phyloP scores from a whole-genome alignment of 2,329 filamentous ascomycete species.

The Verticillium alfalfae region DNA sequence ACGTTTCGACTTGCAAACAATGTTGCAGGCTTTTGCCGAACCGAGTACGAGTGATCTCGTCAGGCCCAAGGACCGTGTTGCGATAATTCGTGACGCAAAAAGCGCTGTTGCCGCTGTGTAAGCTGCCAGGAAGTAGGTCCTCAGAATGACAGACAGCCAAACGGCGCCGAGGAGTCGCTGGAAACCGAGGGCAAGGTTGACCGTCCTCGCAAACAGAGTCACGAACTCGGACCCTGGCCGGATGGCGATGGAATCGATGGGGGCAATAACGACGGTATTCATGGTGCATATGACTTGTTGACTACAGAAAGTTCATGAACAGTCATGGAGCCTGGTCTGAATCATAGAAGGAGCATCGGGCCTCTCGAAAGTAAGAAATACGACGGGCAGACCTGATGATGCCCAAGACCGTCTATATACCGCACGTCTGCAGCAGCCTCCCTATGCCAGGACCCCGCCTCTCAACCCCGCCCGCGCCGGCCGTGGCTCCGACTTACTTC shows the following conservation, averaged over 20 bases:
- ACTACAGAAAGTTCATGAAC: background rate
- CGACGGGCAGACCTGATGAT: background rate
- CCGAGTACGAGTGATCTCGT: constrained; percentile 13
- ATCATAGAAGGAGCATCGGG: too few relatives aligned
- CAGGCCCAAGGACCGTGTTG: constrained; percentile 19
- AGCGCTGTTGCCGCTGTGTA: constrained; percentile 20
- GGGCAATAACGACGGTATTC: background rate
- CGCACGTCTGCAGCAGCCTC: background rate
- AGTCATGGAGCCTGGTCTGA: background rate
- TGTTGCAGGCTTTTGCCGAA: constrained; percentile 14
- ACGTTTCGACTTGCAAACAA: constrained; percentile 30
- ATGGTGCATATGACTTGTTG: background rate
- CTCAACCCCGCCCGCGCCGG: background rate
- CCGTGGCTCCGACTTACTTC: background rate
- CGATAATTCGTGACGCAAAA: constrained; percentile 20
- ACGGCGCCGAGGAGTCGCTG: constrained; percentile 25
- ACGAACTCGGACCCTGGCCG: constrained; percentile 23
- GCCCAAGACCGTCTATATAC: background rate
- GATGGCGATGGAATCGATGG: constrained; percentile 11
- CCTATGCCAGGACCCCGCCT: background rate
- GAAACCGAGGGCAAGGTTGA: constrained; percentile 26
- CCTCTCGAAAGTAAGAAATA: too few relatives aligned
- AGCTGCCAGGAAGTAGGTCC: constrained; percentile 22
- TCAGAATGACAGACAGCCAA: constrained; percentile 23
- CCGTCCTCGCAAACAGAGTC: constrained; percentile 23